Base-by-base conservation (phyloP, 257 asterid species). In the Solanum phureja region DNA sequence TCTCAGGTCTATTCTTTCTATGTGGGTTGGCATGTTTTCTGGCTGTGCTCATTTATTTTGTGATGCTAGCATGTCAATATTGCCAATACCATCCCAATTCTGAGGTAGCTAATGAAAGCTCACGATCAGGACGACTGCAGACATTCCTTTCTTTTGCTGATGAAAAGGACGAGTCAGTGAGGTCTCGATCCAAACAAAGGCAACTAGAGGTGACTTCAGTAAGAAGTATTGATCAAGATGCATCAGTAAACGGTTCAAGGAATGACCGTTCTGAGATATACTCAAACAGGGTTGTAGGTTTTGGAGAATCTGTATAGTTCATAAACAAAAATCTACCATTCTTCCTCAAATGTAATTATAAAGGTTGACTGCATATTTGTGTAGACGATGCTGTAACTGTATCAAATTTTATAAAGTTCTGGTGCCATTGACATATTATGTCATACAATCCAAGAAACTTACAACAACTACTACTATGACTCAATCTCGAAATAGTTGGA, bases 131-230 rank as follows among this genome's bases (percentile, higher is more conserved):
- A 11, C 71, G 91, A 69, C 74, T 93, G 18, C 92, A 66, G 58
- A 92, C 92, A 14, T 94, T 92, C 89, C 89, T 94, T 29, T 89
- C 94, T 3, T 93, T 94, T 91, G 93, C 83, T 46, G 93, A 94
- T 31, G 93, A 90, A 87, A 93, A 89, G 88, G 96, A 93, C 89
- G 93, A 91, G 74, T 44, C 89, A 7, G 88, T 83, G 33, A 91
- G 62, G 75, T 89, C 90, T 52, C 89, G 92, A 5, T 83, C 91
- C 58, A 89, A 90, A 64, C 84, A 87, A 33, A 88, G 90, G 84
- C 91, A 89, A 34, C 44, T 84, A 69, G 94, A 91, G 37, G 71
- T 27, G 42, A 87, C 72, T 76, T 89, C 91, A 34, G 24, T 31
- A 18, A 62, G 46, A 52, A 87, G 87, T 84, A 44, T n/a, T 24